These are phyloP conservation scores for Ceratocystis alfenasii DNA, from an alignment of 2,329 filamentous ascomycete genomes.

Conservation along the genomic window DNA sequence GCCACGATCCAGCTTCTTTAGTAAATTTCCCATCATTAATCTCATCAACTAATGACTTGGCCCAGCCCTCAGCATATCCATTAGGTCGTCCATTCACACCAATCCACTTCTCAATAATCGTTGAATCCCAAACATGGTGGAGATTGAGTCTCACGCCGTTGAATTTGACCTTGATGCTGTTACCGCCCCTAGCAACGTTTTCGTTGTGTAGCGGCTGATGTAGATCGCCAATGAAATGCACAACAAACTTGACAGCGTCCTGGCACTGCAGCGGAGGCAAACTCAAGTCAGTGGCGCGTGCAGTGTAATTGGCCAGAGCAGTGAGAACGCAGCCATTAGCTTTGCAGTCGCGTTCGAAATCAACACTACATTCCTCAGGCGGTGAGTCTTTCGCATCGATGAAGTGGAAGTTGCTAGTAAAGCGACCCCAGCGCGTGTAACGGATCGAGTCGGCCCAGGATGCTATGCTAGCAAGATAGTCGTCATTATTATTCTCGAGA, in stretches of 20 bases:
- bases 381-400: constrained; percentile 56
- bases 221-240: constrained; percentile 59
- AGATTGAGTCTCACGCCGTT: constrained; percentile 48
- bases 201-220: constrained; percentile 58
- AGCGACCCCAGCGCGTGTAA: constrained; percentile 51
- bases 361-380: constrained; percentile 44
- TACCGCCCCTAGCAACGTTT: constrained; percentile 52
- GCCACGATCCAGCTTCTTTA: constrained; percentile 41
- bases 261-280: constrained; percentile 38
- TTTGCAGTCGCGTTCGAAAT: constrained; percentile 50
- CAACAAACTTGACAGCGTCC: constrained; percentile 53
- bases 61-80: constrained; percentile 43
- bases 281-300: constrained; percentile 37
- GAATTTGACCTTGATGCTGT: constrained; percentile 54
- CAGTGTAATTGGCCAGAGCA: constrained; percentile 50
- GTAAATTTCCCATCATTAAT: constrained; percentile 47
- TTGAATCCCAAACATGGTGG: constrained; percentile 62
- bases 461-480: constrained; percentile 51
- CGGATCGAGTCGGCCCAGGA: constrained; percentile 57
- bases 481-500: constrained; percentile 41
- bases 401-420: constrained; percentile 53
- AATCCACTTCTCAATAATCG: constrained; percentile 53
- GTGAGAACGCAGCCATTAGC: constrained; percentile 49
- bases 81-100: constrained; percentile 44
- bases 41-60: constrained; percentile 41